phyloP scores from a whole-genome alignment of 176 grass and related monocot genomes.

The Oryza punctata region DNA sequence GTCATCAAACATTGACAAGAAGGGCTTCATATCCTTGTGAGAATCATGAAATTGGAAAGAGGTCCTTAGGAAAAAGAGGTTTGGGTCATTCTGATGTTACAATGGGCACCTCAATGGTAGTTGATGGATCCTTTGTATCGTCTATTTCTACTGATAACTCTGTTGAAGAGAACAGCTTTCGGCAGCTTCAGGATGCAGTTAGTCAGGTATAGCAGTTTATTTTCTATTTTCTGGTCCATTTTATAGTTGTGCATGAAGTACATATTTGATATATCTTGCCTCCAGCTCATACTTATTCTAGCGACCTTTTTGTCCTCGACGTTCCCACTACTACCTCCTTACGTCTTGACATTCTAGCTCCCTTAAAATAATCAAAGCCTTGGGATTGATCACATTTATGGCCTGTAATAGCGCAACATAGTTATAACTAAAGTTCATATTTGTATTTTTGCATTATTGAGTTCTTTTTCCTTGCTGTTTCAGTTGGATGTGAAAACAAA shows the following conservation, averaged over 20 bases:
- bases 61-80: constrained; percentile 39
- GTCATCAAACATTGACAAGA: constrained; percentile 45
- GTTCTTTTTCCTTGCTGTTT: constrained; percentile 35
- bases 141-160: constrained; percentile 64
- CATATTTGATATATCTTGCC: background rate
- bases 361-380: constrained; percentile 5
- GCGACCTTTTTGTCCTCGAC: background rate
- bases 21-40: constrained; percentile 52
- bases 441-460: constrained; percentile 34
- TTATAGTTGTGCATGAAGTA: constrained; percentile 19
- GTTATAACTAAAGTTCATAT: constrained; percentile 18
- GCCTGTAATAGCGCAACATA: background rate
- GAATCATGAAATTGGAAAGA: constrained; percentile 45
- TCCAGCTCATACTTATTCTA: constrained; percentile 3
- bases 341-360: constrained; percentile 16
- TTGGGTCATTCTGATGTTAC: constrained; percentile 36
- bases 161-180: constrained; percentile 70
- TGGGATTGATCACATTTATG: background rate
- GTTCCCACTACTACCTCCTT: background rate
- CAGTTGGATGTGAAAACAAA: constrained; percentile 91
- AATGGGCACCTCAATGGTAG: constrained; percentile 51
- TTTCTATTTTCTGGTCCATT: background rate
- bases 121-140: constrained; percentile 55
- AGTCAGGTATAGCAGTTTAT: constrained; percentile 61
- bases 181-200: constrained; percentile 78